phyloP scores from a whole-genome alignment of 2,329 filamentous ascomycete genomes.

The Rhinocladiella similis region DNA sequence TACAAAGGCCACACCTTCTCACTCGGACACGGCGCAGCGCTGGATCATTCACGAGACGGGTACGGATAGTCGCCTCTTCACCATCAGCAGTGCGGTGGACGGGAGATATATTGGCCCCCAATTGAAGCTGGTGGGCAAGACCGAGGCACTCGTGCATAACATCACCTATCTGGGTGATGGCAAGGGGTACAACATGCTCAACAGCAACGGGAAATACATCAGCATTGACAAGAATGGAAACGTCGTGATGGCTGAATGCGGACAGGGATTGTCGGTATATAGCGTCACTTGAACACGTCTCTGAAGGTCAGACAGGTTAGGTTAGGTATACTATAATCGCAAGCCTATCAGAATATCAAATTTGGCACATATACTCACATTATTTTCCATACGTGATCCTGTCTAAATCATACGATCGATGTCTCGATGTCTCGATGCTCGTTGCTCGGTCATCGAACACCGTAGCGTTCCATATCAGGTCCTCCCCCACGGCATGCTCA shows the following conservation, averaged over 20 bases:
- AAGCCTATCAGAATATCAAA: too few relatives aligned
- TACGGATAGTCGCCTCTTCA: conserved; percentile 39
- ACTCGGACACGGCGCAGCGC: conserved; percentile 46
- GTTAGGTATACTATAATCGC: too few relatives aligned
- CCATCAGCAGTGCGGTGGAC: conserved; percentile 44
- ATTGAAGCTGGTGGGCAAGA: conserved; percentile 28
- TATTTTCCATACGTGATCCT: too few relatives aligned
- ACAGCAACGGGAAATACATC: conserved; percentile 27
- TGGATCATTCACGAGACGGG: conserved; percentile 51
- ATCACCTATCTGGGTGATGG: conserved; percentile 39
- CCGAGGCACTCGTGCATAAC: conserved; percentile 33
- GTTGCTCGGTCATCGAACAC: too few relatives aligned
- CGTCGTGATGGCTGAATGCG: conserved; percentile 9
- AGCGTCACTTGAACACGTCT: conserved; percentile 35
- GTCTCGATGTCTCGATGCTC: too few relatives aligned
- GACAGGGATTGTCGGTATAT: conserved; percentile 32
- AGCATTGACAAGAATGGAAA: conserved; percentile 25
- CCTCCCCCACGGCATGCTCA: conserved; percentile 15
- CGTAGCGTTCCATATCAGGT: conserved; percentile 7
- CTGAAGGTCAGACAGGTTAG: too few relatives aligned
- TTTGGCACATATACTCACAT: too few relatives aligned
- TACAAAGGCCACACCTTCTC: conserved; percentile 34
- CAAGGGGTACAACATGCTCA: conserved; percentile 36
- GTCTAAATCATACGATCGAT: too few relatives aligned
- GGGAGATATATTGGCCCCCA: conserved; percentile 38